A percentile compares a stretch with the other conserved stretches of the same genome.
Evolutionary conservation across 495 filamentous ascomycete species (phyloP).

Genomic region (Talaromyces borbonicus): DNA sequence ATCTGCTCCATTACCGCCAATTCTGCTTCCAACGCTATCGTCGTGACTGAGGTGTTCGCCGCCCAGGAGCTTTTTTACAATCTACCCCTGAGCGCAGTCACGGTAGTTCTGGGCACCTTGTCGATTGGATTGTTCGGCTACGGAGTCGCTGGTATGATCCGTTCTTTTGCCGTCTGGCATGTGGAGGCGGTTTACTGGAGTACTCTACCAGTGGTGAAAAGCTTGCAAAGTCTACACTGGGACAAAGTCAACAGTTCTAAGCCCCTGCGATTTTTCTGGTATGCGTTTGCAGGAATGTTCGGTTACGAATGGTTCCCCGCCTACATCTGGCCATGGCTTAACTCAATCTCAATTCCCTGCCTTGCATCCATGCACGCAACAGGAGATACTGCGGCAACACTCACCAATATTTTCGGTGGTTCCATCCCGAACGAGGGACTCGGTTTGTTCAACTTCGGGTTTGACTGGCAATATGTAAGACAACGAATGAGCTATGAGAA

Average conservation of each 20-base stretch:
- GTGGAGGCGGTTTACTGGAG: conserved; percentile 36
- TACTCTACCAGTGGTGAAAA: conserved; percentile 22
- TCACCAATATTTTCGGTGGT: conserved; percentile 45
- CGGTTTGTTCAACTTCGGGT: conserved; percentile 36
- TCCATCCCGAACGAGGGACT: conserved; percentile 40
- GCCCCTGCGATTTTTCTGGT: conserved; percentile 24
- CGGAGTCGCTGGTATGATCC: conserved; percentile 42
- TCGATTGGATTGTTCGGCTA: conserved; percentile 41
- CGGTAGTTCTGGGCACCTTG: conserved; percentile 21
- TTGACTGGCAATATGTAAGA: conserved; percentile 51
- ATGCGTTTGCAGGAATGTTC: conserved; percentile 21
- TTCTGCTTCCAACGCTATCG: conserved; percentile 16
- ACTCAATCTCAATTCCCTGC: conserved; percentile 46
- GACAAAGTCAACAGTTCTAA: conserved; percentile 20
- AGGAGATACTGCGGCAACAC: conserved; percentile 16
- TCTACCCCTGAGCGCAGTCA: conserved; percentile 14
- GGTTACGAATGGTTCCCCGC: conserved; percentile 47
- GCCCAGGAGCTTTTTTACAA: conserved; percentile 27
- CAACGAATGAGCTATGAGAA: neutral
- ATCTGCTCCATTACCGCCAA: conserved; percentile 23
- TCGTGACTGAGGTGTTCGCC: conserved; percentile 15
- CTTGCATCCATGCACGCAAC: conserved; percentile 30
- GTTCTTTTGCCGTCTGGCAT: conserved; percentile 43
- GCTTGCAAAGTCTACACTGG: conserved; percentile 25
- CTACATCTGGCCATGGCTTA: conserved; percentile 45